These are phyloP conservation scores for Omphalotus guepiniiformis DNA, from an alignment of 768 basidiomycete species.

Conservation along the genomic window DNA sequence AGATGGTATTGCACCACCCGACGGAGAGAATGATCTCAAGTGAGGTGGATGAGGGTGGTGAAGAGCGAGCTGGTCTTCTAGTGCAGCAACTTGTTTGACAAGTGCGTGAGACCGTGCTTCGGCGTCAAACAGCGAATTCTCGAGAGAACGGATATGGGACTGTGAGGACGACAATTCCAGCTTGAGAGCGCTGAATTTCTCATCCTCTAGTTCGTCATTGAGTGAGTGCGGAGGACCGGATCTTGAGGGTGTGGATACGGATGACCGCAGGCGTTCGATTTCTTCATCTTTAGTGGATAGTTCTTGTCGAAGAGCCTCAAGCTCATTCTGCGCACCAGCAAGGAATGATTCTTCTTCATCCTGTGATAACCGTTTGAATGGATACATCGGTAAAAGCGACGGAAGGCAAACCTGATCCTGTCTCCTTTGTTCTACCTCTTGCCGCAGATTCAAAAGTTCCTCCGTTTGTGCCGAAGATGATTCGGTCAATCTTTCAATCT, in stretches of 20 bases:
- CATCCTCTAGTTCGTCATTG: slow-evolving; percentile 73
- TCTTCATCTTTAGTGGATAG: slow-evolving; percentile 62
- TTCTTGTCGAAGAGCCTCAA: slow-evolving; percentile 65
- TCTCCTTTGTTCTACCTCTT: slow-evolving; percentile 46
- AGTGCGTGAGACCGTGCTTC: slow-evolving; percentile 63
- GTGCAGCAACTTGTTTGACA: slow-evolving; percentile 58
- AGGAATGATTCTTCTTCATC: slow-evolving; percentile 65
- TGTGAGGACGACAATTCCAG: slow-evolving; percentile 80
- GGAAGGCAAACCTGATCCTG: slow-evolving; percentile 31
- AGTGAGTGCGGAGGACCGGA: slow-evolving; percentile 47
- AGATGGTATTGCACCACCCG: not conserved
- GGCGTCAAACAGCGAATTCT: slow-evolving; percentile 68
- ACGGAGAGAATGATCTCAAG: slow-evolving; percentile 1
- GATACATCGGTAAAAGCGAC: not conserved
- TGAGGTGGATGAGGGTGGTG: slow-evolving; percentile 35
- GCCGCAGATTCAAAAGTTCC: slow-evolving; percentile 48
- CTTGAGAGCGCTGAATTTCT: slow-evolving; percentile 63
- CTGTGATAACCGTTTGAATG: slow-evolving; percentile 21
- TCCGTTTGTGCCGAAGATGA: slow-evolving; percentile 44
- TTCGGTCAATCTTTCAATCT: slow-evolving; percentile 50
- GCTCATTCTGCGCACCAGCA: slow-evolving; percentile 60
- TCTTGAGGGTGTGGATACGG: slow-evolving; percentile 36
- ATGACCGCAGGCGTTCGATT: slow-evolving; percentile 52
- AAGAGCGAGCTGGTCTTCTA: slow-evolving; percentile 63
- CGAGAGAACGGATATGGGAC: slow-evolving; percentile 73